Conservation (phyloP, 2,329 filamentous ascomycete genomes). For the Beauveria rudraprayagi region DNA sequence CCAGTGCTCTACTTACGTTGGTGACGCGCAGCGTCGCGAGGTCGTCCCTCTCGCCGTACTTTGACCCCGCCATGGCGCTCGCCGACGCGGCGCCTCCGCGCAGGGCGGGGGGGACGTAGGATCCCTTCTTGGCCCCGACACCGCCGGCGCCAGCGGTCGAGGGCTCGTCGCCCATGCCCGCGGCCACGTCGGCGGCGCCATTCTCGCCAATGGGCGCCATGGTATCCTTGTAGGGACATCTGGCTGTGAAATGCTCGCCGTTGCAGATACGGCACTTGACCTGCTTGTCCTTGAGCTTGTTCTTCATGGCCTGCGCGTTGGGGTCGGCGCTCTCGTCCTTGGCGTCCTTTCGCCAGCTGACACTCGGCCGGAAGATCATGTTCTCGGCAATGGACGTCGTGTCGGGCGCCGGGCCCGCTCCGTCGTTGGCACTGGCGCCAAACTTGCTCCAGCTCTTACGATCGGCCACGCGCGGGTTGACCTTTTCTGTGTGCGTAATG, state of each 20-base stretch:
- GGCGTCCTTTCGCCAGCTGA: slow-evolving; percentile 88
- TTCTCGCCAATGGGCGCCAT: slow-evolving; percentile 79
- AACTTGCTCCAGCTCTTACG: slow-evolving; percentile 92
- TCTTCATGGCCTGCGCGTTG: slow-evolving; percentile 67
- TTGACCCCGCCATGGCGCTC: slow-evolving; percentile 63
- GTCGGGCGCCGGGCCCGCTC: slow-evolving; percentile 72
- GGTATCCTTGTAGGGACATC: slow-evolving; percentile 99
- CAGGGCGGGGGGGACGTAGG: slow-evolving; percentile 91
- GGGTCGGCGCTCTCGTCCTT: slow-evolving; percentile 70
- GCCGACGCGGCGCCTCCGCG: slow-evolving; percentile 57
- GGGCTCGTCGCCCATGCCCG: slow-evolving; percentile 44
- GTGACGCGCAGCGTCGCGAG: slow-evolving; percentile 93
- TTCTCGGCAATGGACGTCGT: slow-evolving; percentile 95
- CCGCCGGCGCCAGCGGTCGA: slow-evolving; percentile 37
- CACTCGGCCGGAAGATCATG: slow-evolving; percentile 88
- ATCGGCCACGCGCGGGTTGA: slow-evolving; percentile 95
- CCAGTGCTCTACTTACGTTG: slow-evolving; percentile 61
- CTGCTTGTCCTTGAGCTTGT: slow-evolving; percentile 95
- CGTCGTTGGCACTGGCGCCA: slow-evolving; percentile 78
- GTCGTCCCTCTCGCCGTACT: slow-evolving; percentile 90
- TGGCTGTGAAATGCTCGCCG: slow-evolving; percentile 97
- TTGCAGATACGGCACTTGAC: slow-evolving; percentile 99
- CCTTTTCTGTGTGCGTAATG: slow-evolving; percentile 81
- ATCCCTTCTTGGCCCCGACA: slow-evolving; percentile 59
- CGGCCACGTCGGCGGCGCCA: slow-evolving; percentile 44